phyloP scores from a whole-genome alignment of 176 grass and related monocot species.

The Oryza coarctata region DNA sequence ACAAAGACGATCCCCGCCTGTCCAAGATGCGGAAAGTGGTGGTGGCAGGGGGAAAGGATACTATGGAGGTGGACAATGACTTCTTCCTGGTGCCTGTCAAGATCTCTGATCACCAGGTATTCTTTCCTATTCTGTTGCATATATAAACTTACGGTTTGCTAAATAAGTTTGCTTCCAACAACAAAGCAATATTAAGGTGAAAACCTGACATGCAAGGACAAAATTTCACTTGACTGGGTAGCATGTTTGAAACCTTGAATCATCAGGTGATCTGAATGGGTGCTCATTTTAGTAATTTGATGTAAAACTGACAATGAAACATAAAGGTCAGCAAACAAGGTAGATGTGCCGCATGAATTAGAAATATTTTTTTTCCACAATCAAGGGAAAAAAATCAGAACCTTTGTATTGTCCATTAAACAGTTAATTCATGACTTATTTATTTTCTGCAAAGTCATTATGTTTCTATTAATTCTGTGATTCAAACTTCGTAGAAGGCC shows the following conservation, averaged over 20 bases:
- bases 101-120: slow-evolving; percentile 93
- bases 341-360: neutral
- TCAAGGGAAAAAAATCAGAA: neutral
- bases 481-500: neutral
- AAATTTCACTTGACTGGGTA: neutral
- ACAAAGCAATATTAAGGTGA: neutral
- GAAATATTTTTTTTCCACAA: neutral
- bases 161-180: neutral
- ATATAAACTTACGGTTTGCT: neutral
- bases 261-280: neutral
- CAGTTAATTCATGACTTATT: neutral
- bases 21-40: slow-evolving; percentile 90
- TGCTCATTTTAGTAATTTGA: neutral
- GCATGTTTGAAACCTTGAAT: neutral
- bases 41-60: slow-evolving; percentile 69
- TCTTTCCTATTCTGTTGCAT: neutral
- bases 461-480: neutral
- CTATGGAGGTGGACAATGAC: slow-evolving; percentile 90
- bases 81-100: slow-evolving; percentile 95
- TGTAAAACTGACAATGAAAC: neutral
- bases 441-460: neutral
- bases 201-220: neutral
- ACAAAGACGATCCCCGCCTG: slow-evolving; percentile 62
- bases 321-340: neutral
- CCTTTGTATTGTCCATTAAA: neutral